Evolutionary conservation across 2,329 filamentous ascomycete species (phyloP), one percentile per base, ranked within the genome.

Genomic region (Fusarium sp.): DNA sequence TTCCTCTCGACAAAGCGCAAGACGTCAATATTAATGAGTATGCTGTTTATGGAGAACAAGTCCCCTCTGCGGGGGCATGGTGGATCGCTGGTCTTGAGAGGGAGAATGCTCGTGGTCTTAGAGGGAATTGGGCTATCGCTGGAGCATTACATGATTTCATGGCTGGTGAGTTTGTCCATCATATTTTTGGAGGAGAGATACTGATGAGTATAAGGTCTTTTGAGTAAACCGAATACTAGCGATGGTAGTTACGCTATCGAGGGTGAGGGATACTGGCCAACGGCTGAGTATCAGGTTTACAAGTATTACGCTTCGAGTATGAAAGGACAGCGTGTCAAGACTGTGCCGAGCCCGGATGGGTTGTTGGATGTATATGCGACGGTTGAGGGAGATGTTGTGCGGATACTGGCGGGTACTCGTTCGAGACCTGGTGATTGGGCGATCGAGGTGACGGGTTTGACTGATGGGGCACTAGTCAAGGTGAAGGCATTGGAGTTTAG

Each of bases 1-100:
- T 66, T 0, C 20, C 64, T 13, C 81, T 12, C 2, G 45, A 65
- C 0, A 40, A 52, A 2, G 66, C 76, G 0, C 75, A 76, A 6
- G 76, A 78, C 1, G 78, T 85, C 38, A 84, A 85, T 64, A 81
- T 87, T 72, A 86, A 87, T 66, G 85, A 87, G 67, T 87, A 87
- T 66, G 85, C 78, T 6, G 74, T 71, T 3, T 78, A 73, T 23
- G 67, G 67, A 10, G 82, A 86, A 67, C 82, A 86, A 58, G 77
- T 81, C 12, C 81, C 85, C 0, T 75, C 80, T 1, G 79, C 77
- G 7, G 76, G 81, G 2, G 84, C 80, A 0, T 87, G 80, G 78
- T 86, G 81, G 77, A 83, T 87, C 37, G 74, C 81, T 3, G 83
- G 82, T 27, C 80, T 87, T 2, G 85, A 87, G 64, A 80, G 85